Evolutionary conservation across 805 yeast species (phyloP).

Genomic region (Candida coleopterorum): DNA sequence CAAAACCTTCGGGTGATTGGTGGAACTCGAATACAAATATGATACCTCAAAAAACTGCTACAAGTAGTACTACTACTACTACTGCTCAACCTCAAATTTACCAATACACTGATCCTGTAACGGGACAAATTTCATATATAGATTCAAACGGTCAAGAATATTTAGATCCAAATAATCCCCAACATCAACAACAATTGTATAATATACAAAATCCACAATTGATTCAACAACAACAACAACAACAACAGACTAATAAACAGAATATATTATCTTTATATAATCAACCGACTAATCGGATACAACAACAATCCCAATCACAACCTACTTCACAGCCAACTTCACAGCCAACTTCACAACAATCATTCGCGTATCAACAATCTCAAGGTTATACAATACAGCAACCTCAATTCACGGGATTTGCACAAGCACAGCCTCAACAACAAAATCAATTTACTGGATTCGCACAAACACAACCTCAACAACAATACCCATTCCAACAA

Average conservation of each 20-base stretch:
- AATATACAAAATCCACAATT: slow-evolving; percentile 32
- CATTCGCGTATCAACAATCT: slow-evolving; percentile 7
- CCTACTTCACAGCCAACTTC: no score
- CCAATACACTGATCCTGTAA: slow-evolving; percentile 68
- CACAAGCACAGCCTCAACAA: slow-evolving; percentile 9
- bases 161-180: slow-evolving; percentile 44
- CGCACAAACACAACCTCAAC: slow-evolving; percentile 8
- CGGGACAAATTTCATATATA: slow-evolving; percentile 62
- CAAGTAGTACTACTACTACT: background rate
- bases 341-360: slow-evolving; percentile 6
- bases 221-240: no score
- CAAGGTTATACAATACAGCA: no score
- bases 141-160: slow-evolving; percentile 67
- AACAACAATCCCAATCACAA: slow-evolving; percentile 13
- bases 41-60: background rate
- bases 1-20: slow-evolving; percentile 10
- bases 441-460: slow-evolving; percentile 8
- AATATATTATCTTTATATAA: slow-evolving; percentile 38
- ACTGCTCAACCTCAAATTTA: slow-evolving; percentile 45
- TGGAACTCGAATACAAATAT: slow-evolving; percentile 8
- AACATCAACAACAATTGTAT: slow-evolving; percentile 35
- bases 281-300: slow-evolving; percentile 26
- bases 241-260: slow-evolving; percentile 37
- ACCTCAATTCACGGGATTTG: slow-evolving; percentile 8
- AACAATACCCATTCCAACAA: slow-evolving; percentile 8